Evolutionary conservation across 2,329 filamentous ascomycete species (phyloP).

Genomic region (Exophiala sideris): DNA sequence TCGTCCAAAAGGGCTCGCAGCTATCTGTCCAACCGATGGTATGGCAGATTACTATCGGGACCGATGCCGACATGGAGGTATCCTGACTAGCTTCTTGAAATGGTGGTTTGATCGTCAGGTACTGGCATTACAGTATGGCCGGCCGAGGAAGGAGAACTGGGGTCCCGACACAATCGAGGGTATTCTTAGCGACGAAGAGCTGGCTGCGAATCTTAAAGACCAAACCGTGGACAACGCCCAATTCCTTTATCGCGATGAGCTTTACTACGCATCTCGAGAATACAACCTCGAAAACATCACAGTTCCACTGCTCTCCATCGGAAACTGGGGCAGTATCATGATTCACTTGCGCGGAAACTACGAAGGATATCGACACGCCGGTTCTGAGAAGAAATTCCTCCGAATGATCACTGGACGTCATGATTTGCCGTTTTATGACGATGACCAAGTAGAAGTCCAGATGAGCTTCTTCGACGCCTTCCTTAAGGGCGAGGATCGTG

Average conservation of each 20-base stretch:
- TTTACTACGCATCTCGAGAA: slow-evolving; percentile 63
- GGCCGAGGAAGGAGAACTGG: slow-evolving; percentile 51
- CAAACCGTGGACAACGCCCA: slow-evolving; percentile 44
- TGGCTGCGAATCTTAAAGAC: slow-evolving; percentile 37
- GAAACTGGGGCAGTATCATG: slow-evolving; percentile 67
- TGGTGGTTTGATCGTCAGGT: slow-evolving; percentile 51
- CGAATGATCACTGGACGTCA: slow-evolving; percentile 68
- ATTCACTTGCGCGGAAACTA: slow-evolving; percentile 67
- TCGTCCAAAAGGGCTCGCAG: slow-evolving; percentile 49
- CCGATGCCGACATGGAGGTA: slow-evolving; percentile 59
- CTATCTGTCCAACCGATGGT: slow-evolving; percentile 55
- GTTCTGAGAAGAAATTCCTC: slow-evolving; percentile 65
- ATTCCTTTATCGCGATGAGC: slow-evolving; percentile 58
- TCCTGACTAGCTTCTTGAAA: slow-evolving; percentile 56
- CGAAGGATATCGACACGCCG: slow-evolving; percentile 58
- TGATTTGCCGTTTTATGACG: slow-evolving; percentile 69
- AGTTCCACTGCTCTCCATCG: slow-evolving; percentile 64
- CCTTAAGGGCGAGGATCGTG: slow-evolving; percentile 61
- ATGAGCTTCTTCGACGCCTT: slow-evolving; percentile 67
- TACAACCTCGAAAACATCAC: slow-evolving; percentile 63
- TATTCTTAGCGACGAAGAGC: slow-evolving; percentile 35
- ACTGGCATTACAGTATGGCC: slow-evolving; percentile 65
- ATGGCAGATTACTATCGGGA: slow-evolving; percentile 58
- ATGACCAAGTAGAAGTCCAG: slow-evolving; percentile 65
- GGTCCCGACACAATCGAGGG: slow-evolving; percentile 45